These are phyloP conservation scores for Backusella luteola DNA, from an alignment of 192 early-diverging fungal species.

Conservation along the genomic window DNA sequence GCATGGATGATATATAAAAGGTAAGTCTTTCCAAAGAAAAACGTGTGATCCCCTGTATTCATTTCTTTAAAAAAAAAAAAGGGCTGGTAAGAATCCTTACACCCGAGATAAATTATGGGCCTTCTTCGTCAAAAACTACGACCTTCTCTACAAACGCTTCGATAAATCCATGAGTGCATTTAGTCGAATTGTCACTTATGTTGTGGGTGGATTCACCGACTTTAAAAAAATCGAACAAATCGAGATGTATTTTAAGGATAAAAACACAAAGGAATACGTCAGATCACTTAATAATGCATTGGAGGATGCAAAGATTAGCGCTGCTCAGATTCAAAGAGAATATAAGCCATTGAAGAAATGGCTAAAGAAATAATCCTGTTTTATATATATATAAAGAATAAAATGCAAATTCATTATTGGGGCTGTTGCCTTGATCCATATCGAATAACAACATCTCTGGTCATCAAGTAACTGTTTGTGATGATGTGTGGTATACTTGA, in stretches of 20 bases:
- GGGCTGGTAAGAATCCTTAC: slow-evolving; percentile 46
- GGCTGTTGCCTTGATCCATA: slow-evolving; percentile 9
- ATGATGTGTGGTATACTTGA: slow-evolving; percentile 41
- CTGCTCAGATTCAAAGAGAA: slow-evolving; percentile 42
- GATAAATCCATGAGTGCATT: slow-evolving; percentile 42
- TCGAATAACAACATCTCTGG: slow-evolving; percentile 25
- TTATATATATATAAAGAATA: not conserved
- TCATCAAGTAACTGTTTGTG: slow-evolving; percentile 37
- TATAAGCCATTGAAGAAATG: slow-evolving; percentile 12
- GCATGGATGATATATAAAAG: slow-evolving; percentile 48
- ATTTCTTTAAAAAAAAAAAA: not conserved
- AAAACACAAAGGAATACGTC: slow-evolving; percentile 61
- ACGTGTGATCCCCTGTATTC: not conserved
- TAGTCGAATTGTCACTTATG: slow-evolving; percentile 38
- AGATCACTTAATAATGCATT: slow-evolving; percentile 68
- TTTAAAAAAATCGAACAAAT: slow-evolving; percentile 60
- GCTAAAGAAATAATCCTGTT: not conserved
- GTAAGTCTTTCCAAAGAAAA: slow-evolving; percentile 16
- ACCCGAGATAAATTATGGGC: slow-evolving; percentile 61
- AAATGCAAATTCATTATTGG: not conserved
- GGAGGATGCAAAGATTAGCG: slow-evolving; percentile 63
- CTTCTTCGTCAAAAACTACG: slow-evolving; percentile 63
- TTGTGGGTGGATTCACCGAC: slow-evolving; percentile 39
- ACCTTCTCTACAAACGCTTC: slow-evolving; percentile 56
- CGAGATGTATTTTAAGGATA: slow-evolving; percentile 58